phyloP scores from a whole-genome alignment of 129 eudicot genomes.

The Chrysanthemum makinoi region DNA sequence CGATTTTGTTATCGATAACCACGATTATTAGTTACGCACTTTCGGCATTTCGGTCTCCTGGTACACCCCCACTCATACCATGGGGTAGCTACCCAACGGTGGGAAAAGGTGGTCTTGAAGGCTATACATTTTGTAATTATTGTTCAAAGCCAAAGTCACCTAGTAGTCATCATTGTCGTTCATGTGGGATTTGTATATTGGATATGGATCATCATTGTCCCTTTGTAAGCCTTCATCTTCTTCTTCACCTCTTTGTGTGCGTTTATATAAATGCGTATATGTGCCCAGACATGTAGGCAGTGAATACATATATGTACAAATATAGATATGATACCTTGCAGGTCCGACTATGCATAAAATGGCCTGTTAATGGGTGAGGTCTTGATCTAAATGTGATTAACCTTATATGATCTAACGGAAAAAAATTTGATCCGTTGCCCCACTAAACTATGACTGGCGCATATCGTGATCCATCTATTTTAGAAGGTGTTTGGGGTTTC shows the following conservation, averaged over 20 bases:
- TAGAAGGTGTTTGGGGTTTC: too few species aligned
- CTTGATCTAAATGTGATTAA: too few species aligned
- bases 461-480: too few species aligned
- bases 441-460: too few species aligned
- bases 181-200: constrained; percentile 83
- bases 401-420: too few species aligned
- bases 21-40: constrained; percentile 63
- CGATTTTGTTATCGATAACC: constrained; percentile 44
- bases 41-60: constrained; percentile 68
- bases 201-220: constrained; percentile 99
- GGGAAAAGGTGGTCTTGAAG: constrained; percentile 68
- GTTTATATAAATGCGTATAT: constrained; percentile 6
- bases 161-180: constrained; percentile 80
- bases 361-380: too few species aligned
- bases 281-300: neutral
- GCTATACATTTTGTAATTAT: constrained; percentile 67
- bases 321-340: too few species aligned
- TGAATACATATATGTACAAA: too few species aligned
- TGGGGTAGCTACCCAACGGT: constrained; percentile 91
- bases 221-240: constrained; percentile 58
- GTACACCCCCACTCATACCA: constrained; percentile 64
- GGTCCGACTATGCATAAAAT: too few species aligned
- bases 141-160: constrained; percentile 86
- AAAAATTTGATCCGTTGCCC: too few species aligned
- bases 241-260: neutral